phyloP scores from a whole-genome alignment of 1,139 yeast genomes.

The Hemisphaericaspora xylanilytica region DNA sequence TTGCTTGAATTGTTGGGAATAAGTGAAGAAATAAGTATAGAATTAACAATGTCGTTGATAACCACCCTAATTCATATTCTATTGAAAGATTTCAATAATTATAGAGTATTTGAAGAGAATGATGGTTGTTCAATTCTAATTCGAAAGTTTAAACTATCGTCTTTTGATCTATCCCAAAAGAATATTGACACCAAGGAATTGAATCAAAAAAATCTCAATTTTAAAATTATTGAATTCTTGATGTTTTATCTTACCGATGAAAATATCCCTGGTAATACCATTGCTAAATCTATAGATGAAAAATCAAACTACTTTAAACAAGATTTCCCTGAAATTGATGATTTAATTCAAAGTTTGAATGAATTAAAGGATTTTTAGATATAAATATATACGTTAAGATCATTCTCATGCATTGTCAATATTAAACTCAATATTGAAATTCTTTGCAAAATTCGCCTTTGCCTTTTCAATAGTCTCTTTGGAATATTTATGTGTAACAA shows the following conservation, averaged over 20 bases:
- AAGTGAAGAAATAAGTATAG: conserved; percentile 15
- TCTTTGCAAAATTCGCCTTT: conserved; percentile 12
- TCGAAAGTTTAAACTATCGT: conserved; percentile 27
- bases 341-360: conserved; percentile 36
- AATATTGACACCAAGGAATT: conserved; percentile 9
- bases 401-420: not conserved
- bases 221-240: conserved; percentile 68
- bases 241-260: conserved; percentile 75
- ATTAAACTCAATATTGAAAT: conserved; percentile 14
- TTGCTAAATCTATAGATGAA: conserved; percentile 40
- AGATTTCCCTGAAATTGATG: conserved; percentile 44
- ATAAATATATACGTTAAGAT: not conserved
- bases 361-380: conserved; percentile 27
- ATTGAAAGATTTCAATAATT: conserved; percentile 54
- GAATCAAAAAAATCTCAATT: conserved; percentile 45
- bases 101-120: conserved; percentile 58
- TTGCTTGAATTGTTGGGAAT: conserved; percentile 26
- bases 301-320: conserved; percentile 54
- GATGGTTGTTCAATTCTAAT: conserved; percentile 61
- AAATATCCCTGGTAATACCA: conserved; percentile 22
- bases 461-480: conserved; percentile 8
- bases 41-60: conserved; percentile 43
- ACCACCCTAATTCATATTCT: conserved; percentile 60
- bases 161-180: conserved; percentile 13
- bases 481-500: conserved; percentile 7